These are phyloP conservation scores for Silene latifolia DNA, from an alignment of 148 eudicot genomes.

Conservation along the genomic window DNA sequence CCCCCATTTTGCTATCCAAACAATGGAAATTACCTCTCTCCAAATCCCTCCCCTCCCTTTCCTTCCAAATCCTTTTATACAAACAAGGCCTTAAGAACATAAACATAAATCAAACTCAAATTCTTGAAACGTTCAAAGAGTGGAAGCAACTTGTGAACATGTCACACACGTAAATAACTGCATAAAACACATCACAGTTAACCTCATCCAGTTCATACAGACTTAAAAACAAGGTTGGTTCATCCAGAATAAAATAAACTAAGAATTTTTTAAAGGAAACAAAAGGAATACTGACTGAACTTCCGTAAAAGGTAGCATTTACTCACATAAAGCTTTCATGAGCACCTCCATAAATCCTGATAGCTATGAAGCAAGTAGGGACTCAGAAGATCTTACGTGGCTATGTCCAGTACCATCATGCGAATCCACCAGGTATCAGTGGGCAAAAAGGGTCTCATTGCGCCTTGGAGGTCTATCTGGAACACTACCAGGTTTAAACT, in stretches of 20 bases:
- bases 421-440: conserved; percentile 23
- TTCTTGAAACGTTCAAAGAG: background rate
- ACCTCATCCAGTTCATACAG: background rate
- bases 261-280: background rate
- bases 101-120: background rate
- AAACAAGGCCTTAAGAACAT: background rate
- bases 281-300: background rate
- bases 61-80: too few relatives aligned
- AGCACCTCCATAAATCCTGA: background rate
- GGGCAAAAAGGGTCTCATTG: conserved; percentile 51
- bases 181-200: background rate
- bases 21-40: too few relatives aligned
- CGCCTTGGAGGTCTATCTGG: conserved; percentile 67
- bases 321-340: conserved; percentile 23
- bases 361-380: background rate
- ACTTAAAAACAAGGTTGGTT: background rate
- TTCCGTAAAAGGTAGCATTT: background rate
- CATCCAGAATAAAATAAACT: background rate
- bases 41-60: too few relatives aligned
- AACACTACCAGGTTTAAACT: conserved; percentile 54
- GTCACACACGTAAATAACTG: background rate
- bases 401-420: background rate
- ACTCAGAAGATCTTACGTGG: background rate
- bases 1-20: too few relatives aligned
- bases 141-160: background rate